These are phyloP conservation scores for Neocatenulostroma microsporum DNA, from an alignment of 2,329 filamentous ascomycete species.

Conservation along the genomic window DNA sequence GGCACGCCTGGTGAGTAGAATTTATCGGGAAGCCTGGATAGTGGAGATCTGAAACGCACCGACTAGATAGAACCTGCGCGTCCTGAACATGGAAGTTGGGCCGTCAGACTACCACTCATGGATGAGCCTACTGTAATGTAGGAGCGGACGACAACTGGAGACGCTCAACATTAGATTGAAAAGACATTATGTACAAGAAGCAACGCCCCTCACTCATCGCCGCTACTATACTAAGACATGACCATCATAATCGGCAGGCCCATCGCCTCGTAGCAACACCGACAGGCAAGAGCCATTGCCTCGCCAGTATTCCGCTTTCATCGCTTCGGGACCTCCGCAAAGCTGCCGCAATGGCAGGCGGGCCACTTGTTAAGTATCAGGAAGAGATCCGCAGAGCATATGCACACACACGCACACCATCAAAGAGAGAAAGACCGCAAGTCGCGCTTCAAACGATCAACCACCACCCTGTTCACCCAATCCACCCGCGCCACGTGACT, in stretches of 20 bases:
- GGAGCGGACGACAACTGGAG: no score
- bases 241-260: no score
- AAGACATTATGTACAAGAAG: slow-evolving; percentile 24
- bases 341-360: slow-evolving; percentile 1
- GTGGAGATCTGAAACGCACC: no score
- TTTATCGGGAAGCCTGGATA: no score
- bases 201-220: slow-evolving; percentile 3
- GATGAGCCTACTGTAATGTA: no score
- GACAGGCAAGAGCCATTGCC: slow-evolving; percentile 4
- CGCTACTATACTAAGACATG: slow-evolving; percentile 5
- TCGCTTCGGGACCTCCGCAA: slow-evolving; percentile 8
- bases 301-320: slow-evolving; percentile 1
- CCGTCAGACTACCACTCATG: no score
- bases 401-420: slow-evolving; percentile 15
- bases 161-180: slow-evolving; percentile 18
- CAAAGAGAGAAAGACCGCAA: slow-evolving; percentile 8
- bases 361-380: neutral
- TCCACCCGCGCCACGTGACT: slow-evolving; percentile 9
- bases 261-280: slow-evolving; percentile 6
- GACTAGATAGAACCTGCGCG: no score
- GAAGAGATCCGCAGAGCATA: slow-evolving; percentile 18
- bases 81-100: no score
- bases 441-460: neutral
- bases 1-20: no score
- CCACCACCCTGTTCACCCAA: slow-evolving; percentile 1